phyloP scores from a whole-genome alignment of 495 filamentous ascomycete species.

The Tetracladium marchalianum region DNA sequence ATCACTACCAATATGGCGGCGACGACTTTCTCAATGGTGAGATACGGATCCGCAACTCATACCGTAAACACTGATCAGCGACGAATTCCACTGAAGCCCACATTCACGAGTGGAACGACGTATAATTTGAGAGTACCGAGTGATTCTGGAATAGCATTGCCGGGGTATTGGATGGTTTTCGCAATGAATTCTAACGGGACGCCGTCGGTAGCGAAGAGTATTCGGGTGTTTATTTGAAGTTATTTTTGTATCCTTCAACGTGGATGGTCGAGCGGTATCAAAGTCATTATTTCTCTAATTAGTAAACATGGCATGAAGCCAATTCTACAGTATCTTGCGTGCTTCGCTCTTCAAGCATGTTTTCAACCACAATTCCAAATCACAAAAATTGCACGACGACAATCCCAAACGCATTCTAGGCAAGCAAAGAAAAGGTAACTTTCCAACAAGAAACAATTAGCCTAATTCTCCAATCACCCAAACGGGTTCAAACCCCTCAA shows the following conservation, averaged over 20 bases:
- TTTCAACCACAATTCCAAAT: too few species aligned
- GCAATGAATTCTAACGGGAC: conserved; percentile 32
- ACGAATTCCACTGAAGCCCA: conserved; percentile 31
- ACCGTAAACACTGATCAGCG: conserved; percentile 52
- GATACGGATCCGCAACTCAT: conserved; percentile 41
- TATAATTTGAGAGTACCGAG: conserved; percentile 27
- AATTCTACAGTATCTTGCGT: too few species aligned
- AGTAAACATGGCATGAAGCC: too few species aligned
- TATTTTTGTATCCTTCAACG: background rate
- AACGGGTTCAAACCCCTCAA: too few species aligned
- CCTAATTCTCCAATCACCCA: too few species aligned
- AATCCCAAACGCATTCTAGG: too few species aligned
- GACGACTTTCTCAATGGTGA: conserved; percentile 23
- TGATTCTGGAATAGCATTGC: conserved; percentile 41
- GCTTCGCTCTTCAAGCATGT: too few species aligned
- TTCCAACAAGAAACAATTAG: too few species aligned
- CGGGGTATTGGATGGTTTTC: conserved; percentile 52
- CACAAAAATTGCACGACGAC: too few species aligned
- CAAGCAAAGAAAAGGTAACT: too few species aligned
- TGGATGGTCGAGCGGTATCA: too few species aligned
- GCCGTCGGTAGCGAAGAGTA: conserved; percentile 32
- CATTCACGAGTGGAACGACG: background rate
- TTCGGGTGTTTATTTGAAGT: conserved; percentile 1
- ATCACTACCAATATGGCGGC: conserved; percentile 21
- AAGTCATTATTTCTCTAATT: too few species aligned